Base-by-base conservation (phyloP, 2,329 filamentous ascomycete genomes). In the Chrysoporthe puriensis region DNA sequence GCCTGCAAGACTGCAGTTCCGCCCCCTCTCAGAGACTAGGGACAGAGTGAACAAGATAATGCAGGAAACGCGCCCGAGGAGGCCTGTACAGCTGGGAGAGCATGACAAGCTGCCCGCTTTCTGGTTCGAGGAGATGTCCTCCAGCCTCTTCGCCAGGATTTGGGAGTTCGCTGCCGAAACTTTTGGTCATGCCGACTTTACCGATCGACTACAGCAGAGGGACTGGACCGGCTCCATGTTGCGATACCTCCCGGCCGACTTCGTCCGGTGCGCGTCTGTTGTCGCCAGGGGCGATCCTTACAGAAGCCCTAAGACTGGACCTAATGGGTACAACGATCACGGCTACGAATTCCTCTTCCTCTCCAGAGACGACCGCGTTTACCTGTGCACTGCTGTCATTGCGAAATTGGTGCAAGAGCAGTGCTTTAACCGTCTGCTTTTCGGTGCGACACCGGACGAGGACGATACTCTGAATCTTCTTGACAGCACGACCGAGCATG, bases 371-470 rank as follows among this genome's bases (percentile, higher is more conserved):
- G 62, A 61, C 7, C 66, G 69, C 13, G 57, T 67, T 14, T 78
- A 73, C 70, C 70, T 82, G 32, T 73, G 79, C 18, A 73, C 74
- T 62, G 79, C 77, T 1, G 72, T 83, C 8, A 60, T 83, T 11
- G 74, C 73, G 3, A 78, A 79, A 72, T 71, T 79, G 52, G 72
- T 83, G 62, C 76, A 82, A 69, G 76, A 74, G 69, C 73, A 75
- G 21, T 78, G 82, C 40, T 80, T 80, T 66, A 75, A 75, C 48
- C 73, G 76, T 50, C 71, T 82, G 52, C 70, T 83, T 0, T 82
- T 82, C 67, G 81, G 81, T 42, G 80, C 76, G 4, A 70, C 69
- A 1, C n/a, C 72, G 4, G 2, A n/a, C 1, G 73, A 75, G 66
- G 70, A 70, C 58, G 42, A 64, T 0, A 73, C 76, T 62, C 71